Conservation (phyloP, 768 basidiomycete genomes). For the Collybia mongolica region DNA sequence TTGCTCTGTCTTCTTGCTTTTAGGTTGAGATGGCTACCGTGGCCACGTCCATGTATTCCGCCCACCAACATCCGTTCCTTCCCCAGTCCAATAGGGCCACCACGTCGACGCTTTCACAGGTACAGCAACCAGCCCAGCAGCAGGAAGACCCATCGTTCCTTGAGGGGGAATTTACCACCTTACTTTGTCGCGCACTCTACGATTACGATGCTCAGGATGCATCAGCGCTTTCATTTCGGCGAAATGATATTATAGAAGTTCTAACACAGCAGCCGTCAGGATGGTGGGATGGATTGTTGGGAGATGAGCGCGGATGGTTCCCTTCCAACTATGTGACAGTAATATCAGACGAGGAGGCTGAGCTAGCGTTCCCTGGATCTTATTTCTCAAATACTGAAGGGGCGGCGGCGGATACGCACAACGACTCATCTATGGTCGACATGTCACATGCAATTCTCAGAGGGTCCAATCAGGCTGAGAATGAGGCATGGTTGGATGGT, state of each 20-base stretch:
- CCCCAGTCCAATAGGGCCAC: slow-evolving; percentile 16
- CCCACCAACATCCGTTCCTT: slow-evolving; percentile 19
- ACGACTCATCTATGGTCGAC: slow-evolving; percentile 38
- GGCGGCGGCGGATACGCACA: slow-evolving; percentile 17
- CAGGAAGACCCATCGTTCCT: slow-evolving; percentile 32
- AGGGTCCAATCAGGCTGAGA: slow-evolving; percentile 37
- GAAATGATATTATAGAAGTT: slow-evolving; percentile 92
- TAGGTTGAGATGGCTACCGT: slow-evolving; percentile 26
- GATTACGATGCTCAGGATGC: slow-evolving; percentile 87
- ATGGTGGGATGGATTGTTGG: slow-evolving; percentile 97
- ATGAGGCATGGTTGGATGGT: slow-evolving; percentile 60
- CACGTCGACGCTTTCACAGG: slow-evolving; percentile 14
- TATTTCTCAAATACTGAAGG: slow-evolving; percentile 40
- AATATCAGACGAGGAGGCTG: slow-evolving; percentile 81
- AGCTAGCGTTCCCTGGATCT: slow-evolving; percentile 54
- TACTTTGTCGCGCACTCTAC: slow-evolving; percentile 91
- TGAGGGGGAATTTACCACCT: slow-evolving; percentile 66
- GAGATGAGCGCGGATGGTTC: slow-evolving; percentile 93
- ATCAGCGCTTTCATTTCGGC: slow-evolving; percentile 84
- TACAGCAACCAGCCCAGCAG: slow-evolving; percentile 19
- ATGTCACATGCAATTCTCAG: slow-evolving; percentile 49
- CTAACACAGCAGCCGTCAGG: slow-evolving; percentile 88
- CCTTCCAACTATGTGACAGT: slow-evolving; percentile 91
- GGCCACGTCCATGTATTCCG: slow-evolving; percentile 26
- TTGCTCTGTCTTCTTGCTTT: slow-evolving; percentile 7